Conservation (phyloP, 2,329 filamentous ascomycete genomes). For the Leptographium procerum region DNA sequence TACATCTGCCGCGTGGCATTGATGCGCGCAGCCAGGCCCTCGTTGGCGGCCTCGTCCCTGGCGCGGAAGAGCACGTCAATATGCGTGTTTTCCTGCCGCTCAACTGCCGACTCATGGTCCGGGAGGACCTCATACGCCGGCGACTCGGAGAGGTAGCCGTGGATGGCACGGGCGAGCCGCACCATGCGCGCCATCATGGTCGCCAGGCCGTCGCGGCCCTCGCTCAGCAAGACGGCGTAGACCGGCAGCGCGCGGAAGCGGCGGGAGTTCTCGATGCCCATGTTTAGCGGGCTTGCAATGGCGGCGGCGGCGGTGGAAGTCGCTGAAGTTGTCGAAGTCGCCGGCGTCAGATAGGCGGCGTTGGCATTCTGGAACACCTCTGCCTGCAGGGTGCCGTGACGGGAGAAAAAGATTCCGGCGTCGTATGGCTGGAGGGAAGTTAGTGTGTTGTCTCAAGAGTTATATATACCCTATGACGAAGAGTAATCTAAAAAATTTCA, state of each 20-base stretch:
- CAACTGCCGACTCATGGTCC: not conserved
- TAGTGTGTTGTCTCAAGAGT: not conserved
- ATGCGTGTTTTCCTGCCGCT: constrained; percentile 39
- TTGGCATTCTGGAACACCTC: constrained; percentile 72
- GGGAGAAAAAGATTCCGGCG: constrained; percentile 78
- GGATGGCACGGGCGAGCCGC: constrained; percentile 55
- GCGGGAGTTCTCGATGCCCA: constrained; percentile 83
- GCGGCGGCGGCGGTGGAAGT: constrained; percentile 14
- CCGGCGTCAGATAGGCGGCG: constrained; percentile 59
- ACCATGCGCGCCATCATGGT: constrained; percentile 65
- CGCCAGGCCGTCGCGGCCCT: constrained; percentile 58
- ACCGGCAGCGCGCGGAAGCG: constrained; percentile 85
- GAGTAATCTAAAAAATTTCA: too few species aligned
- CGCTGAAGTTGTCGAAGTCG: not conserved
- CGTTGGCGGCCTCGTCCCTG: constrained; percentile 51
- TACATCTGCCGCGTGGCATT: constrained; percentile 67
- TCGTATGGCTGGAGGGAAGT: constrained; percentile 58
- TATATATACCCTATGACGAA: too few species aligned
- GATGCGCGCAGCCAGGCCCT: constrained; percentile 55
- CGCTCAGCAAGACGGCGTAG: constrained; percentile 66
- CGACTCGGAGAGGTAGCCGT: constrained; percentile 49
- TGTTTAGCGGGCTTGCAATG: constrained; percentile 74
- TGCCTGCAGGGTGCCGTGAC: constrained; percentile 44
- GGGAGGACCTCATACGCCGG: constrained; percentile 58
- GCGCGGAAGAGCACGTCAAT: constrained; percentile 69